Evolutionary conservation across 2,329 filamentous ascomycete species (phyloP).

Genomic region (Basipetospora chlamydospora): DNA sequence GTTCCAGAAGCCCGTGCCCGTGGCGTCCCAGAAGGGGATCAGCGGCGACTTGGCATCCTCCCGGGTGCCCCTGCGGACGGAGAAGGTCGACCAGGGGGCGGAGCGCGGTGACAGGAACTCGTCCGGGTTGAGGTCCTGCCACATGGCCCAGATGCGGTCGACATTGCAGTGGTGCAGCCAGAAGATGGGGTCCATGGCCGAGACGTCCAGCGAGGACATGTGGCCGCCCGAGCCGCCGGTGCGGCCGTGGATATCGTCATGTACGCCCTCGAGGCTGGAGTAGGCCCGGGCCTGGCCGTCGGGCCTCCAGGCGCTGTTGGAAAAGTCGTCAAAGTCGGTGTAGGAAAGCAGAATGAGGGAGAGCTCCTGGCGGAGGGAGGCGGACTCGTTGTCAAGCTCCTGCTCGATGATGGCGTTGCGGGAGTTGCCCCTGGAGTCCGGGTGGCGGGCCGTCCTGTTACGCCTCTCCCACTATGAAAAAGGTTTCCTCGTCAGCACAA

Average conservation of each 20-base stretch:
- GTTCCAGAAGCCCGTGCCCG: constrained; percentile 50
- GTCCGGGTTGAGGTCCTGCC: constrained; percentile 58
- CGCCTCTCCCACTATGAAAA: constrained; percentile 2
- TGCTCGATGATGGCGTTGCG: constrained; percentile 13
- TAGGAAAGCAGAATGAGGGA: constrained; percentile 2
- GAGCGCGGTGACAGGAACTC: constrained; percentile 15
- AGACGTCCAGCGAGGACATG: constrained; percentile 38
- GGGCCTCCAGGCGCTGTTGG: constrained; percentile 6
- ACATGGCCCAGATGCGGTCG: constrained; percentile 62
- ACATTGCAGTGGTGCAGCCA: constrained; percentile 54
- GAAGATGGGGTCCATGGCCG: constrained; percentile 50
- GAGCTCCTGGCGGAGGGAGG: constrained; percentile 11
- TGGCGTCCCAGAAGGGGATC: constrained; percentile 49
- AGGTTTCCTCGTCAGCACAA: not conserved
- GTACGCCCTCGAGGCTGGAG: constrained; percentile 20
- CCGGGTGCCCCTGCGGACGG: constrained; percentile 24
- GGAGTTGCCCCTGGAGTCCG: constrained; percentile 11
- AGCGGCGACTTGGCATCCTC: constrained; percentile 43
- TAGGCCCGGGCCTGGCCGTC: not conserved
- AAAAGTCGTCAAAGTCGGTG: constrained; percentile 8
- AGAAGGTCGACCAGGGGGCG: constrained; percentile 2
- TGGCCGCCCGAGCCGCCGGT: constrained; percentile 32
- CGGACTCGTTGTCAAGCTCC: constrained; percentile 13
- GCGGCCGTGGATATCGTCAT: constrained; percentile 22
- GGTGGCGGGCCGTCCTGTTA: constrained; percentile 11